phyloP scores from a whole-genome alignment of 148 eudicot genomes.

The Amaranthus cruentus region DNA sequence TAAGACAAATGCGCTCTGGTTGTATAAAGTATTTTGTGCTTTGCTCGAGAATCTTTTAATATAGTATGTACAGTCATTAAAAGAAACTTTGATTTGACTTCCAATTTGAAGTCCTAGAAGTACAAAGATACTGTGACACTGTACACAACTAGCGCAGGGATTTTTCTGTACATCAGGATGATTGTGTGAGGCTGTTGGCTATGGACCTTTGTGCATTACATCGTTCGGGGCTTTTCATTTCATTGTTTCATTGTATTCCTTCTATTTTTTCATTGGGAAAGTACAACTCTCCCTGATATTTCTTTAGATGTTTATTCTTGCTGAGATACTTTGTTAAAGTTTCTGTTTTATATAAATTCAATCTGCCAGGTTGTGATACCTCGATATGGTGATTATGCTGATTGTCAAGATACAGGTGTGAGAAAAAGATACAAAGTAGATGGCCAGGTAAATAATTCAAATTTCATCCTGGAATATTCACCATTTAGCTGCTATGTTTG shows the following conservation, averaged over 20 bases:
- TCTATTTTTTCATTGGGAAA: background rate
- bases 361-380: conserved; percentile 72
- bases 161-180: background rate
- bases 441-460: conserved; percentile 61
- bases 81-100: background rate
- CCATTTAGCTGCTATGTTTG: background rate
- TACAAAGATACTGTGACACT: background rate
- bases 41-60: background rate
- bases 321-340: background rate
- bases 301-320: too few species aligned
- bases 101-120: background rate
- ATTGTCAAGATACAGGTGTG: conserved; percentile 64
- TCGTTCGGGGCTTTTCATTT: background rate
- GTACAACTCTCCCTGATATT: background rate
- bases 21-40: background rate
- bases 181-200: background rate
- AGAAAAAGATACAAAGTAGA: conserved; percentile 64
- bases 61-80: background rate
- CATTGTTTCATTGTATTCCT: background rate
- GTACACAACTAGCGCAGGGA: background rate
- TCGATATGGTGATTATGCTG: conserved; percentile 75
- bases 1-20: conserved; percentile 23
- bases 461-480: background rate
- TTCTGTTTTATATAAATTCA: background rate
- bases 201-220: background rate